phyloP scores from a whole-genome alignment of 2,329 filamentous ascomycete species.

The Aspergillus sclerotialis region DNA sequence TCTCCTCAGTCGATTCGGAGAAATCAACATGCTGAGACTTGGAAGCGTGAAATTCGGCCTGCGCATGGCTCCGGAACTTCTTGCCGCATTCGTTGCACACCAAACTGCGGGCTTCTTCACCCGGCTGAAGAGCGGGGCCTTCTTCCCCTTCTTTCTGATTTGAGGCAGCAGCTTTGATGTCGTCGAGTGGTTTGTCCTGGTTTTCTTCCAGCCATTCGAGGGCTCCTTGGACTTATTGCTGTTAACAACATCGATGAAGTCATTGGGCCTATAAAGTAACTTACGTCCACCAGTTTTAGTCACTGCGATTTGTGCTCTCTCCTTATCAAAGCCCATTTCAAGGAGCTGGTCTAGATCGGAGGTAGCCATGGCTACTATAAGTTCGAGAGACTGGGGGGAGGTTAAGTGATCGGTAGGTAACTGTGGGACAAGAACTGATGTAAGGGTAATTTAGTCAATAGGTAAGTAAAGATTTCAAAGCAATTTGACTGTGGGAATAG shows the following conservation, averaged over 20 bases:
- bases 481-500: no score
- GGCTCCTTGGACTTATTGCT: slow-evolving; percentile 65
- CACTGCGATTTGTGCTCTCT: slow-evolving; percentile 74
- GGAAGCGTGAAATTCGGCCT: slow-evolving; percentile 83
- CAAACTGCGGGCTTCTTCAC: slow-evolving; percentile 68
- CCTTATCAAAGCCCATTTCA: slow-evolving; percentile 72
- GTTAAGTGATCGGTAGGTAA: background rate
- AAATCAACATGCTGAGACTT: slow-evolving; percentile 92
- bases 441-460: no score
- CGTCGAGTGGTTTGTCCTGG: slow-evolving; percentile 77
- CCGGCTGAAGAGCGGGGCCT: slow-evolving; percentile 61
- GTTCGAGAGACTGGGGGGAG: slow-evolving; percentile 1
- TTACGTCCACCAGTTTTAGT: slow-evolving; percentile 74
- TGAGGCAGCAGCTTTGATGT: slow-evolving; percentile 57
- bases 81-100: slow-evolving; percentile 95
- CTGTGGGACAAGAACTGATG: slow-evolving; percentile 3
- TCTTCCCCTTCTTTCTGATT: slow-evolving; percentile 50
- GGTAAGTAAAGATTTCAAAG: no score
- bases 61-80: slow-evolving; percentile 71
- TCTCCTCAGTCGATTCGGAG: slow-evolving; percentile 84
- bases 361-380: slow-evolving; percentile 26
- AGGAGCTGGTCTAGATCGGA: slow-evolving; percentile 55
- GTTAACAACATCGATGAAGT: slow-evolving; percentile 6
- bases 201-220: slow-evolving; percentile 93
- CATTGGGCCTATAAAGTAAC: slow-evolving; percentile 25